Evolutionary conservation across 164 flowering plant genomes (phyloP).

Genomic region (Pachysandra terminalis): DNA sequence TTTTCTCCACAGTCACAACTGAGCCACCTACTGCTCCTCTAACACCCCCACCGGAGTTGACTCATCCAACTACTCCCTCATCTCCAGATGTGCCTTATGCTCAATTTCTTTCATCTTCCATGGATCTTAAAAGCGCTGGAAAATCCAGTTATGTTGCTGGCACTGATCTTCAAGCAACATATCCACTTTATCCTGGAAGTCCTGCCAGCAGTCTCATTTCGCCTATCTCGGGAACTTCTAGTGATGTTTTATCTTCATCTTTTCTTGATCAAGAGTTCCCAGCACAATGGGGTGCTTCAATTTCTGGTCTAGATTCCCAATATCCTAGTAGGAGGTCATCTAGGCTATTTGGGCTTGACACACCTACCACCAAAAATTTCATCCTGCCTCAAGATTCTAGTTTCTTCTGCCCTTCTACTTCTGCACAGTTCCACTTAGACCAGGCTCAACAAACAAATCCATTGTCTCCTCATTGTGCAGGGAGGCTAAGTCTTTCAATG

Average conservation of each 20-base stretch:
- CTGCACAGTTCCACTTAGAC: constrained; percentile 64
- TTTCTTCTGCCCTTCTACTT: constrained; percentile 77
- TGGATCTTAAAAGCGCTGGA: constrained; percentile 23
- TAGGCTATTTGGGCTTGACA: constrained; percentile 26
- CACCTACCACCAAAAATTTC: constrained; percentile 14
- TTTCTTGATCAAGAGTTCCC: constrained; percentile 45
- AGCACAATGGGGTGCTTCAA: constrained; percentile 40
- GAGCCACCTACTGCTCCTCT: constrained; percentile 70
- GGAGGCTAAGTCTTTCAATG: constrained; percentile 59
- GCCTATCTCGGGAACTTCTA: constrained; percentile 55
- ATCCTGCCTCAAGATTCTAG: constrained; percentile 46
- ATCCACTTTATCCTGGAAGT: constrained; percentile 49
- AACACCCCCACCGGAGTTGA: constrained; percentile 72
- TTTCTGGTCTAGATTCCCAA: constrained; percentile 20
- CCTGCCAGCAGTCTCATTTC: constrained; percentile 59
- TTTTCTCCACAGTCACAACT: constrained; percentile 59
- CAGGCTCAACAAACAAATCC: constrained; percentile 30
- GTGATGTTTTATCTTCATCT: constrained; percentile 68
- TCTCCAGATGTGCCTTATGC: constrained; percentile 85
- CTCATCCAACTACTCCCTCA: constrained; percentile 61
- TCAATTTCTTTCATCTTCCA: constrained; percentile 52
- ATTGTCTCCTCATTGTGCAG: constrained; percentile 49
- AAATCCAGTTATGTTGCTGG: not conserved
- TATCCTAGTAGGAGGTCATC: constrained; percentile 42
- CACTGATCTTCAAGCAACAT: constrained; percentile 41